Conservation (phyloP, 495 filamentous ascomycete genomes). For the Chaetomium fimeti region DNA sequence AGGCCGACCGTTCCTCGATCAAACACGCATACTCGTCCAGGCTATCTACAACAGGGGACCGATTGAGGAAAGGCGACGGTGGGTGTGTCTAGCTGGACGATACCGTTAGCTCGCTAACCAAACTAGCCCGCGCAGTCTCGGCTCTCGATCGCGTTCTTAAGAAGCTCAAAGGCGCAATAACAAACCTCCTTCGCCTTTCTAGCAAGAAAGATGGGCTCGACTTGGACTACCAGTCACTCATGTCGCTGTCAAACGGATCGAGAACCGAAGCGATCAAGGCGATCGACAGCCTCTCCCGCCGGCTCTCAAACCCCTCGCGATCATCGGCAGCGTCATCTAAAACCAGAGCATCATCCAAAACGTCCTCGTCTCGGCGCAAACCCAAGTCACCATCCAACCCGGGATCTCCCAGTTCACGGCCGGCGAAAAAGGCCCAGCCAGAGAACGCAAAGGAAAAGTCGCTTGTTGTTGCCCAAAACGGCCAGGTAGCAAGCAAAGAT, state of each 20-base stretch:
- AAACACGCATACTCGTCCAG: slow-evolving; percentile 31
- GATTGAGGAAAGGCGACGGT: slow-evolving; percentile 39
- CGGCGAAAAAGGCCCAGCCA: not conserved
- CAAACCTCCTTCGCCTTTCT: slow-evolving; percentile 29
- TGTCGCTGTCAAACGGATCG: slow-evolving; percentile 39
- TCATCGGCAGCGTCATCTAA: slow-evolving; percentile 25
- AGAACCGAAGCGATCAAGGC: slow-evolving; percentile 36
- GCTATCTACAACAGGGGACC: slow-evolving; percentile 29
- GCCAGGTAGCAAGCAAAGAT: not conserved
- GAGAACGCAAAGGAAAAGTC: slow-evolving; percentile 11
- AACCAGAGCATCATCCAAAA: slow-evolving; percentile 8
- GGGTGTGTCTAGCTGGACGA: slow-evolving; percentile 7
- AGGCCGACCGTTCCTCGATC: slow-evolving; percentile 35
- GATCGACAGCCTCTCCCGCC: slow-evolving; percentile 38
- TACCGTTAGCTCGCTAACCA: slow-evolving; percentile 10
- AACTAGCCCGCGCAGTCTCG: slow-evolving; percentile 32
- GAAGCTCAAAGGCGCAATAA: slow-evolving; percentile 31
- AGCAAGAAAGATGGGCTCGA: slow-evolving; percentile 25
- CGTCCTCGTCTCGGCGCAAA: slow-evolving; percentile 23
- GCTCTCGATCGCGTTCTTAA: slow-evolving; percentile 34
- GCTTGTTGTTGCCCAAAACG: not conserved
- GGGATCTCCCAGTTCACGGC: not conserved
- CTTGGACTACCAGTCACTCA: slow-evolving; percentile 40
- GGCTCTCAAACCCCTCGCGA: slow-evolving; percentile 29
- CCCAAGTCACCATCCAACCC: slow-evolving; percentile 1